Evolutionary conservation across 2,329 filamentous ascomycete genomes (phyloP).

Genomic region (Xylariaceae sp.): DNA sequence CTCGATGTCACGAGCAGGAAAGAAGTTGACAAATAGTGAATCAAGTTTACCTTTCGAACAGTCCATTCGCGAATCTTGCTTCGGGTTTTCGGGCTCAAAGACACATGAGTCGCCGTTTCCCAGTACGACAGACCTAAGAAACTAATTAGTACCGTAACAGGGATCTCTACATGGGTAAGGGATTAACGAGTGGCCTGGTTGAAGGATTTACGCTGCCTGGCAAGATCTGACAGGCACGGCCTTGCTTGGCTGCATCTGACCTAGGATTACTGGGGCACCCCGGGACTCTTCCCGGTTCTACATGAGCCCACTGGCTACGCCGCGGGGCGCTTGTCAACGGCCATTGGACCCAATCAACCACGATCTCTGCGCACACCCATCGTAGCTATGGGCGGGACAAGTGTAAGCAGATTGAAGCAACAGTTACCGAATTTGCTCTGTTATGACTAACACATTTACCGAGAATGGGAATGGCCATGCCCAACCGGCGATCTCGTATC

Average conservation of each 20-base stretch:
- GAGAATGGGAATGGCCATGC: not conserved
- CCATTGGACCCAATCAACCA: conserved; percentile 1
- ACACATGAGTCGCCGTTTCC: conserved; percentile 1
- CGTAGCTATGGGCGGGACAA: not conserved
- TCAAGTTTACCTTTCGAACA: conserved; percentile 1
- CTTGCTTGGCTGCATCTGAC: conserved; percentile 16
- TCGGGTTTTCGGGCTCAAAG: conserved; percentile 8
- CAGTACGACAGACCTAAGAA: not conserved
- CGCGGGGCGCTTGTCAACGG: conserved; percentile 9
- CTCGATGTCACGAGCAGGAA: conserved; percentile 9
- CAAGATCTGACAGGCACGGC: conserved; percentile 15
- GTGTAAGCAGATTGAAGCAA: not conserved
- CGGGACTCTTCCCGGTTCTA: conserved; percentile 11
- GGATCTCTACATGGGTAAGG: not conserved
- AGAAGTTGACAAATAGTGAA: conserved; percentile 18
- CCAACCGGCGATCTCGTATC: not conserved
- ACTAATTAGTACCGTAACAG: not conserved
- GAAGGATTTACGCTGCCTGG: conserved; percentile 9
- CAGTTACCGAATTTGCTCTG: not conserved
- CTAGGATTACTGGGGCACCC: conserved; percentile 11
- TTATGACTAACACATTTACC: conserved; percentile 3
- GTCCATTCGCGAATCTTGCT: conserved; percentile 3
- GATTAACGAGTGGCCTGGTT: not conserved
- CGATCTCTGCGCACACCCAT: conserved; percentile 2
- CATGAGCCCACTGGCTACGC: conserved; percentile 2